These are phyloP conservation scores for Bretziella fagacearum DNA, from an alignment of 2,329 filamentous ascomycete species.

Conservation along the genomic window DNA sequence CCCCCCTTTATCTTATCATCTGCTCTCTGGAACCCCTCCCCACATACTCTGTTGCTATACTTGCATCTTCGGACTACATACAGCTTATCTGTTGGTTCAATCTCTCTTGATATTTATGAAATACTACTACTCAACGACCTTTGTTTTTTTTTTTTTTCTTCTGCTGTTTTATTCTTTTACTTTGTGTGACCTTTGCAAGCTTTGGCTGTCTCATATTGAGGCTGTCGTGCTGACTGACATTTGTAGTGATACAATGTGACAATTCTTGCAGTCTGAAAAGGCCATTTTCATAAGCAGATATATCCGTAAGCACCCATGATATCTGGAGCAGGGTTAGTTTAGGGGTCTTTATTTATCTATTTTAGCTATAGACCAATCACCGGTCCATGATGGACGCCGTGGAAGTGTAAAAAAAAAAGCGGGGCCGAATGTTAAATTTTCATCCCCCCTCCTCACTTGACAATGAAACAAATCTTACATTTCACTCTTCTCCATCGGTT, in stretches of 20 bases:
- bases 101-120: constrained; percentile 9
- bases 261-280: background rate
- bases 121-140: too few species aligned
- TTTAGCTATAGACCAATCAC: constrained; percentile 8
- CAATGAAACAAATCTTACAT: background rate
- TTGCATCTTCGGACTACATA: background rate
- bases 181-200: background rate
- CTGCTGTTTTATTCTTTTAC: background rate
- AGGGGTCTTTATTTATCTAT: background rate
- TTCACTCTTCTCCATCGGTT: background rate
- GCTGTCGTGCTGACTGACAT: background rate
- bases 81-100: background rate
- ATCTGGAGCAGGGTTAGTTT: background rate
- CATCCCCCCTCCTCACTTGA: background rate
- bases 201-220: constrained; percentile 5
- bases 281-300: background rate
- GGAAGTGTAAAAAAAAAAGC: background rate
- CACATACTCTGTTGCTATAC: background rate
- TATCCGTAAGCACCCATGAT: background rate
- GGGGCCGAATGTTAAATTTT: constrained; percentile 5
- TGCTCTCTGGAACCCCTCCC: background rate
- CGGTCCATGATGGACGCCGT: background rate
- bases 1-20: background rate
- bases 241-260: background rate
- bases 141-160: background rate